A percentile compares a stretch with the other conserved stretches of the same genome.
These are phyloP conservation scores for Lactifluus volemus DNA, from an alignment of 768 basidiomycete species.

Conservation along the genomic window DNA sequence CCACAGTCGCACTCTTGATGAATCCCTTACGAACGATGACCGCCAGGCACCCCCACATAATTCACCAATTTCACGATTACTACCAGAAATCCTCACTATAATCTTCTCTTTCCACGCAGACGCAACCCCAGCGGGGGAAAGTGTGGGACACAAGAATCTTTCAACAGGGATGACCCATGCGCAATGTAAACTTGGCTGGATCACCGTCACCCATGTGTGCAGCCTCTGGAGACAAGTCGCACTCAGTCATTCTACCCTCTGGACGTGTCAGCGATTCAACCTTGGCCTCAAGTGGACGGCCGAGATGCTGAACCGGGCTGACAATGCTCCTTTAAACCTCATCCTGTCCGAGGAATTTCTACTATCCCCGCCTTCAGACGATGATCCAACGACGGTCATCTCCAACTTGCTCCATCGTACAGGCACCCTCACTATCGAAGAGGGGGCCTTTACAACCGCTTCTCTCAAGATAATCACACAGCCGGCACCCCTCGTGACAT, in stretches of 20 bases:
- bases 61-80: neutral
- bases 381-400: neutral
- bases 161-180: neutral
- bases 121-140: neutral
- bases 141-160: neutral
- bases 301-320: slow-evolving; percentile 5
- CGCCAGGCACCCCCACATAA: neutral
- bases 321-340: slow-evolving; percentile 1
- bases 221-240: slow-evolving; percentile 11
- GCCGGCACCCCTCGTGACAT: slow-evolving; percentile 1
- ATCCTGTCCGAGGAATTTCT: neutral
- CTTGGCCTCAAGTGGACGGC: slow-evolving; percentile 7
- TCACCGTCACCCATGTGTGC: slow-evolving; percentile 13
- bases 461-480: neutral
- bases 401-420: slow-evolving; percentile 2
- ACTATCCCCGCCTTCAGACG: neutral
- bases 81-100: slow-evolving; percentile 9
- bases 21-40: neutral
- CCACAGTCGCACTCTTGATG: neutral
- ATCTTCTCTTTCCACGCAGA: slow-evolving; percentile 5
- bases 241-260: neutral
- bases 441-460: neutral
- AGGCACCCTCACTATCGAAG: slow-evolving; percentile 6
- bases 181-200: slow-evolving; percentile 7
- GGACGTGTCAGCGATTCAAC: slow-evolving; percentile 7